phyloP scores from a whole-genome alignment of 2,329 filamentous ascomycete genomes.

The Fusarium pseudonygamai region DNA sequence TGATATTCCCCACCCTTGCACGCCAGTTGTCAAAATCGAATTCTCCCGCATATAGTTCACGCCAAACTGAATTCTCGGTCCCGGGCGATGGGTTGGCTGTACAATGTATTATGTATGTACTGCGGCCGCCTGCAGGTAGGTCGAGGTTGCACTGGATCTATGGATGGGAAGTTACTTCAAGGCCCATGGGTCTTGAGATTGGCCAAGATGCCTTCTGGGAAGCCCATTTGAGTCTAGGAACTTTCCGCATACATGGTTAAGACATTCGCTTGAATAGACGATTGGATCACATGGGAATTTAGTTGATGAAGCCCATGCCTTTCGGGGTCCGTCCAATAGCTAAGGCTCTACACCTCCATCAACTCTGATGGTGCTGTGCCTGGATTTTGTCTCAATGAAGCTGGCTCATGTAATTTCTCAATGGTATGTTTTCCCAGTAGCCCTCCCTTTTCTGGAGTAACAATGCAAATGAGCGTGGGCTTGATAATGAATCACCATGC shows the following conservation, averaged over 20 bases:
- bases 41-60: constrained; percentile 6
- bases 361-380: constrained; percentile 3
- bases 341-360: constrained; percentile 14
- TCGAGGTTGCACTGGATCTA: constrained; percentile 32
- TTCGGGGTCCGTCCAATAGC: constrained; percentile 21
- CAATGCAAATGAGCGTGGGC: constrained; percentile 3
- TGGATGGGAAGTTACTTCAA: constrained; percentile 17
- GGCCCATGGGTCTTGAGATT: constrained; percentile 5
- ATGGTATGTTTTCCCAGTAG: constrained; percentile 25
- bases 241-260: constrained; percentile 12
- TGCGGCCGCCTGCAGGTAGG: constrained; percentile 26
- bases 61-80: constrained; percentile 9
- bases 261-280: constrained; percentile 14
- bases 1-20: neutral
- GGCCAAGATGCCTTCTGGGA: neutral
- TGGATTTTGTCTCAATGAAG: constrained; percentile 13
- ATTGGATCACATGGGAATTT: constrained; percentile 28
- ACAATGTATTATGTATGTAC: neutral
- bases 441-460: constrained; percentile 30
- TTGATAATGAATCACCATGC: constrained; percentile 38
- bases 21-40: neutral
- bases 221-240: constrained; percentile 24
- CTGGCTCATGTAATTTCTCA: constrained; percentile 12
- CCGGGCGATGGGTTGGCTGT: constrained; percentile 2
- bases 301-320: constrained; percentile 14